Conservation (phyloP, 202 grass and related monocot genomes). For the Zizania palustris region DNA sequence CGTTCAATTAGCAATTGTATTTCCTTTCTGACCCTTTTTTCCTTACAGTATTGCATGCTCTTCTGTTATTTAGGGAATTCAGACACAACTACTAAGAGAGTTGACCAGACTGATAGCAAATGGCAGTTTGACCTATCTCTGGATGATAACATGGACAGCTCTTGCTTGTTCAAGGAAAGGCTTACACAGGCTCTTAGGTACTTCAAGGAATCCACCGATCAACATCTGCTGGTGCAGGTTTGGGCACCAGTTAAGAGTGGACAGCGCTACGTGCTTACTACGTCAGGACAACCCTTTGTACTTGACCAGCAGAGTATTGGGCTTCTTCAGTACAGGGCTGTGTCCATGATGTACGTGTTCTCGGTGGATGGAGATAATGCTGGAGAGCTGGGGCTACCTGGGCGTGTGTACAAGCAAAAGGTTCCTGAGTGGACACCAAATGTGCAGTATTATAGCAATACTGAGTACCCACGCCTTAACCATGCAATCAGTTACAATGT, state of each 20-base stretch:
- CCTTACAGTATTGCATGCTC: conserved; percentile 26
- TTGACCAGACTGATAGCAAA: conserved; percentile 41
- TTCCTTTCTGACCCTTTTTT: conserved; percentile 20
- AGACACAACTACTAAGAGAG: conserved; percentile 49
- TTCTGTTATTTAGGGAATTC: conserved; percentile 55
- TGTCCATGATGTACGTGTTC: conserved; percentile 87
- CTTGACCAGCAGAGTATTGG: conserved; percentile 71
- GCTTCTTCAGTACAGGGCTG: conserved; percentile 81
- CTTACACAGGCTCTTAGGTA: conserved; percentile 81
- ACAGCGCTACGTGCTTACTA: conserved; percentile 78
- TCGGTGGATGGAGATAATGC: conserved; percentile 69
- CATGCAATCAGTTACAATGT: conserved; percentile 90
- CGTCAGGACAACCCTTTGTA: conserved; percentile 90
- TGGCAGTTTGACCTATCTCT: conserved; percentile 56
- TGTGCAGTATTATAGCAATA: conserved; percentile 90
- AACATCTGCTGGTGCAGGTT: conserved; percentile 85
- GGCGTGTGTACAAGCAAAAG: conserved; percentile 84
- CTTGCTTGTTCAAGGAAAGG: conserved; percentile 74
- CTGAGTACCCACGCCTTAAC: conserved; percentile 76
- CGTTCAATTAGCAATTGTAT: not conserved
- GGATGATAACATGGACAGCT: conserved; percentile 49
- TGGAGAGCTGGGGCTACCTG: conserved; percentile 76
- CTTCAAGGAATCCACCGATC: conserved; percentile 91
- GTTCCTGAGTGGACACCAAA: conserved; percentile 96
- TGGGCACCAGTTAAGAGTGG: conserved; percentile 90